Conservation (phyloP, 1,284 basidiomycete genomes). For the Anthracocystis panici-leucophaei region DNA sequence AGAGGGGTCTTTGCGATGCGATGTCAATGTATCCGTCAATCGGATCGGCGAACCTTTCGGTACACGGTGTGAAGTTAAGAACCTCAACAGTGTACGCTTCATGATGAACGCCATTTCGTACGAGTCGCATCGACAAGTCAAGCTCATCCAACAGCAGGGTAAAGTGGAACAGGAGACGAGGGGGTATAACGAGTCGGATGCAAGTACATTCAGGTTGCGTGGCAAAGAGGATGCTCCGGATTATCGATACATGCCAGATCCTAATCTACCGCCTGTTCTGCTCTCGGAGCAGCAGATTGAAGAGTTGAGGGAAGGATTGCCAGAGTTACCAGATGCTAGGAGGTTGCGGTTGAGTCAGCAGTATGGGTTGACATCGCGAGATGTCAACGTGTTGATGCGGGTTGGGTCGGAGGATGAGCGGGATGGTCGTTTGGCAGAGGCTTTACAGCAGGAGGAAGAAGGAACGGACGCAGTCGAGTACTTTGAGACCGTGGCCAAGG, state of each 20-base stretch:
- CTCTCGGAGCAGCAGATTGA: constrained; percentile 75
- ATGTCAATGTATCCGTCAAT: constrained; percentile 86
- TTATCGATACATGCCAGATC: constrained; percentile 98
- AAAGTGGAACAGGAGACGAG: constrained; percentile 85
- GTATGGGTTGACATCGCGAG: constrained; percentile 75
- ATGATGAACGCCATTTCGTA: constrained; percentile 84
- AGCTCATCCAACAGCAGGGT: constrained; percentile 73
- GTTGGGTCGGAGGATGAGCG: constrained; percentile 62
- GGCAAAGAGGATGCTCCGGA: constrained; percentile 94
- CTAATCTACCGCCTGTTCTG: constrained; percentile 83
- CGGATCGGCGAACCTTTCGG: constrained; percentile 76
- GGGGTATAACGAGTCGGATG: constrained; percentile 85
- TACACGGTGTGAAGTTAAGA: constrained; percentile 96
- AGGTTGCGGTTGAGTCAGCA: constrained; percentile 74
- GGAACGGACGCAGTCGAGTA: constrained; percentile 58
- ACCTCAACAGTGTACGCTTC: constrained; percentile 90
- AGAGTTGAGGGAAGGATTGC: constrained; percentile 75
- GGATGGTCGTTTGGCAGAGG: constrained; percentile 16
- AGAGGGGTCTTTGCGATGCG: constrained; percentile 81
- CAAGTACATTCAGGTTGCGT: constrained; percentile 84
- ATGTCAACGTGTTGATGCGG: constrained; percentile 65
- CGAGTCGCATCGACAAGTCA: constrained; percentile 81
- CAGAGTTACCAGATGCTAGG: constrained; percentile 81
- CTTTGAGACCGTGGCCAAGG: constrained; percentile 57
- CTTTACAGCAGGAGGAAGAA: not conserved